A percentile compares a stretch with the other conserved stretches of the same genome.
Conservation (phyloP, 2,329 filamentous ascomycete species). For the Rhytidhysteron rufulum region DNA sequence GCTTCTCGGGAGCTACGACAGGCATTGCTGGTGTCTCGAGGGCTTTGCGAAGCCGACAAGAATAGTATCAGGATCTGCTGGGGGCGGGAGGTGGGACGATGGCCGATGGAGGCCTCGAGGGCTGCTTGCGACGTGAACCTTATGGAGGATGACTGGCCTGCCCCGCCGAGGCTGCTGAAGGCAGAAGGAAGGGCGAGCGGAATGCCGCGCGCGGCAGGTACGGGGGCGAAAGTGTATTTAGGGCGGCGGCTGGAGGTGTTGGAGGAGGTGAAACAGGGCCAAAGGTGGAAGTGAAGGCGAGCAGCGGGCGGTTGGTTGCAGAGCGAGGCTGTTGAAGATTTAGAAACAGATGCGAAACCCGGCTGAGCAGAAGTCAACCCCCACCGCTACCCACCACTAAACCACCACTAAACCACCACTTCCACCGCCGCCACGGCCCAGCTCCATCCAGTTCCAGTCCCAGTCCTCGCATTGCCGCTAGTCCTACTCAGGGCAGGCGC, state of each 20-base stretch:
- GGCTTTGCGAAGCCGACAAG: background rate
- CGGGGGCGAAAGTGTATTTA: background rate
- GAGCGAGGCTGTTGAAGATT: conserved; percentile 13
- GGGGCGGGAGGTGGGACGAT: too few relatives aligned
- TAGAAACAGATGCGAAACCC: conserved; percentile 7
- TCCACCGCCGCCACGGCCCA: too few relatives aligned
- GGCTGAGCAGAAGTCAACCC: too few relatives aligned
- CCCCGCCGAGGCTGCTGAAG: too few relatives aligned
- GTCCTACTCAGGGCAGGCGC: too few relatives aligned
- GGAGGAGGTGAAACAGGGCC: too few relatives aligned
- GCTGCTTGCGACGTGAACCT: background rate
- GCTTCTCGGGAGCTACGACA: conserved; percentile 83
- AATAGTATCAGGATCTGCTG: background rate
- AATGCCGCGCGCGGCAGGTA: background rate
- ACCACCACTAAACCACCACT: too few relatives aligned
- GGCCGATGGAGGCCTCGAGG: too few relatives aligned
- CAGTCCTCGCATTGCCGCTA: background rate
- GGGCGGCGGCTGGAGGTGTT: too few relatives aligned
- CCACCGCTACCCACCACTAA: background rate
- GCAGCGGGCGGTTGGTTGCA: conserved; percentile 13
- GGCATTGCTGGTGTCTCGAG: too few relatives aligned
- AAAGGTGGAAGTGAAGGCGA: background rate
- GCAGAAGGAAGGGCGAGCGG: background rate
- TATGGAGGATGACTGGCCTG: background rate
- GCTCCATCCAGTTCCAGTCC: too few relatives aligned